Evolutionary conservation across 2,329 filamentous ascomycete genomes (phyloP), one percentile per base, ranked within the genome.

Genomic region (Exophiala dermatitidis): DNA sequence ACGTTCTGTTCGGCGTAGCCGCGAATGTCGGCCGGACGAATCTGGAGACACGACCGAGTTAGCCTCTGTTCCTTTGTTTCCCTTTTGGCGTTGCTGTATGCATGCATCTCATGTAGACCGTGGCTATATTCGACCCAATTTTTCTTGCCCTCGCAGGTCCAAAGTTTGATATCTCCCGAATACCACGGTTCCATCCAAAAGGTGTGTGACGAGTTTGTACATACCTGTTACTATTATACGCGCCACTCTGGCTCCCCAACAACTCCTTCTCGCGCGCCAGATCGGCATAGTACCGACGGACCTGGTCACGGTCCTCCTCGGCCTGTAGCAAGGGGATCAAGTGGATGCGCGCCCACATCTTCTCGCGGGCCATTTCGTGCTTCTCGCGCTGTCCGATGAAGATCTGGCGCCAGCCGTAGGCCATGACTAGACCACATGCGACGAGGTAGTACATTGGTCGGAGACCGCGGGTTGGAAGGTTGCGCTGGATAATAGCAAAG

Each of bases 311-410:
- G 76, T 98, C 93, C 72, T 95, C 90, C 70, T 98, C 93, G 52
- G 93, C 93, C 71, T 97, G 91, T 60, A 98, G 82, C 60, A 95
- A 76, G 54, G 93, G 93, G 67, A 91, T 93, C 60, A 98, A 79
- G 74, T 97, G 83, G 73, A 98, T 95, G 68, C 93, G 86, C 58
- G 88, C 83, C 93, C 93, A 98, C 82, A 95, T 93, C 79, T 97
- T 98, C 69, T 98, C 93, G 65, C 93, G 88, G 60, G 84, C 88
- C 63, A 95, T 84, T 74, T 98, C 93, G 68, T 90, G 91, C 71
- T 89, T 85, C 74, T 98, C 93, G 64, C 89, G 81, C 63, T 91
- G 86, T 53, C 90, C 91, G 69, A 85, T 75, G 62, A 88, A 85
- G 56, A 89, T 74, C 72, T 85, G 86, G 74, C 88, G 97, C 80